Evolutionary conservation across 2,329 filamentous ascomycete species (phyloP).

Genomic region (Tolypocladium capitatum): DNA sequence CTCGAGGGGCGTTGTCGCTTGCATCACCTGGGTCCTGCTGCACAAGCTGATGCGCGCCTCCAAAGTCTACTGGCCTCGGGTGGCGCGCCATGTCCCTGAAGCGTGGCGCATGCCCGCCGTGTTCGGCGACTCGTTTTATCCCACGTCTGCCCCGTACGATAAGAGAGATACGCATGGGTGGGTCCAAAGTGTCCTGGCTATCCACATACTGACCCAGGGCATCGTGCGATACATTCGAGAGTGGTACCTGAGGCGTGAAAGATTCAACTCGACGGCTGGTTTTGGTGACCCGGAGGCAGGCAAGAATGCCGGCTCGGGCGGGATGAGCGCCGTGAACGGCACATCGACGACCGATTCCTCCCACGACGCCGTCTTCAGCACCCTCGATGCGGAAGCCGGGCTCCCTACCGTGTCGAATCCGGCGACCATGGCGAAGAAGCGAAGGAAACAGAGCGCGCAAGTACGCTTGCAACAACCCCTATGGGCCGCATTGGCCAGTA

Average conservation of each 20-base stretch:
- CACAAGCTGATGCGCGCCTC: slow-evolving; percentile 39
- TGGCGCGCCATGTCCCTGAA: slow-evolving; percentile 32
- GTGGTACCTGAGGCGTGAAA: slow-evolving; percentile 51
- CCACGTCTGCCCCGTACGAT: slow-evolving; percentile 31
- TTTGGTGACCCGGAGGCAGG: slow-evolving; percentile 50
- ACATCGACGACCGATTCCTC: not conserved
- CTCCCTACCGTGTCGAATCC: slow-evolving; percentile 19
- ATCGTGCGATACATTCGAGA: slow-evolving; percentile 57
- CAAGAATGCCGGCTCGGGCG: slow-evolving; percentile 21
- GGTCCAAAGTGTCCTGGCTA: slow-evolving; percentile 55
- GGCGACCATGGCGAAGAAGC: slow-evolving; percentile 53
- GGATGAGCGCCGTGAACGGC: not conserved
- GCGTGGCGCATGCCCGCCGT: slow-evolving; percentile 31
- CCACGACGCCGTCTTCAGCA: slow-evolving; percentile 29
- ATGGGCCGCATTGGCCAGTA: slow-evolving; percentile 89
- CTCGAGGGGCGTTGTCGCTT: slow-evolving; percentile 58
- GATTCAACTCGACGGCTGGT: slow-evolving; percentile 34
- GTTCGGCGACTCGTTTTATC: slow-evolving; percentile 34
- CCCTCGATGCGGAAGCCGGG: slow-evolving; percentile 36
- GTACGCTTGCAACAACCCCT: slow-evolving; percentile 83
- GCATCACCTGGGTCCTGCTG: slow-evolving; percentile 51
- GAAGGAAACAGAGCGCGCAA: slow-evolving; percentile 81
- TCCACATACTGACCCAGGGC: slow-evolving; percentile 64
- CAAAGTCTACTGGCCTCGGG: slow-evolving; percentile 32
- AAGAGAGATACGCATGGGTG: slow-evolving; percentile 49